These are phyloP conservation scores for Euphorbia peplus DNA, from an alignment of 345 rosid genomes.

Conservation along the genomic window DNA sequence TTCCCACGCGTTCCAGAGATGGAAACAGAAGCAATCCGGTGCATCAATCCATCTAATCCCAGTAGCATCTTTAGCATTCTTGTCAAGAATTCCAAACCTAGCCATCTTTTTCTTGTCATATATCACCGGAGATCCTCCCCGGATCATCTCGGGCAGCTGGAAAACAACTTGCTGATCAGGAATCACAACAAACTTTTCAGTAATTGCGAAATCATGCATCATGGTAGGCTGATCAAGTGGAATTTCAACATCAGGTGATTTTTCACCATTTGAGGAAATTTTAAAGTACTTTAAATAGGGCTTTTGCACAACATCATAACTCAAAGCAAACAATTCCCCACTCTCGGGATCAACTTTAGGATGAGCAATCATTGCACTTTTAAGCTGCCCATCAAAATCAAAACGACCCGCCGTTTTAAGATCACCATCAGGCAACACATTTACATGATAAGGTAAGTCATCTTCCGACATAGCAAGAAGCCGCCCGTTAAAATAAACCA, in stretches of 20 bases:
- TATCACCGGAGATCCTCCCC: constrained; percentile 82
- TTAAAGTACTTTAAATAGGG: constrained; percentile 75
- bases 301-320: constrained; percentile 76
- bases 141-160: constrained; percentile 69
- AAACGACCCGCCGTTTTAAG: constrained; percentile 66
- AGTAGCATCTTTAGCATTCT: constrained; percentile 45
- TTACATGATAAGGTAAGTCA: constrained; percentile 78
- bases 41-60: constrained; percentile 62
- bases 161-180: constrained; percentile 92
- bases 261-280: constrained; percentile 57
- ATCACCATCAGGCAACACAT: constrained; percentile 54
- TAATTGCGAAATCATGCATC: constrained; percentile 88
- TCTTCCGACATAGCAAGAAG: constrained; percentile 90
- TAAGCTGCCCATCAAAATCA: constrained; percentile 53
- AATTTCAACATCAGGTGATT: constrained; percentile 68
- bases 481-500: constrained; percentile 63
- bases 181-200: constrained; percentile 68
- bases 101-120: constrained; percentile 69
- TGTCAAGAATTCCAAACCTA: constrained; percentile 70
- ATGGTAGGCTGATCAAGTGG: constrained; percentile 67
- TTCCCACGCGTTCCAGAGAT: constrained; percentile 95
- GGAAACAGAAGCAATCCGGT: constrained; percentile 88
- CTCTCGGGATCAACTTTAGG: constrained; percentile 78
- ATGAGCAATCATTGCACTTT: constrained; percentile 85
- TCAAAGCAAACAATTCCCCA: constrained; percentile 64